Evolutionary conservation across 2,329 filamentous ascomycete genomes (phyloP), one percentile per base, ranked within the genome.

Genomic region (Claviceps capensis): DNA sequence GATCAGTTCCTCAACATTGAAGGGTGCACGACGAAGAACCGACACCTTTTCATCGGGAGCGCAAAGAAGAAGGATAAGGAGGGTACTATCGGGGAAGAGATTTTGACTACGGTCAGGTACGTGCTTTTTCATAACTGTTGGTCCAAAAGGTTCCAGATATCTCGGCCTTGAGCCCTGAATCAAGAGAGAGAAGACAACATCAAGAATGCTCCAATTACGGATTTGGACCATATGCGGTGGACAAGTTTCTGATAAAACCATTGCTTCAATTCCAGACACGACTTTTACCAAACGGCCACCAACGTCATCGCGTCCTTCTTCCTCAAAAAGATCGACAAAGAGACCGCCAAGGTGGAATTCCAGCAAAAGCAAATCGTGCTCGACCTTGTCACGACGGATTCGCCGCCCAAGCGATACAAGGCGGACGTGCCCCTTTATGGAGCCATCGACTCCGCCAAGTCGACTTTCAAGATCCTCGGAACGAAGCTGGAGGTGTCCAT

Each of bases 1-100:
- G 90, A 98, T 66, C 85, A 97, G 68, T 98, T 98, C 70, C 83
- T 98, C 83, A 93, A 87, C 69, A 91, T 98, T 54, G 82, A 86
- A 60, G 93, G 93, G 1, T 98, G 93, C 71, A 82, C 82, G 66
- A 89, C 85, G 44, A 93, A 90, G 69, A 73, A 76, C 44, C 76
- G 78, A 54, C 93, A 98, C 72, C 69, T 95, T 58, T 98, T 96
- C 62, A 77, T 97, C 37, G 86, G 86, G 4, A 85, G 77, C 58
- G 87, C 81, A 59, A 80, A 78, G 60, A 80, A 78, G 60, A 80
- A 88, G 68, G 72, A 76, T 37, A 74, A 74, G 57, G 65, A 41
- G 51, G 63, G 58, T 16, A 61, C 63, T 41, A 63, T 67, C 5
- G 79, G 76, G 1, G 88, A 95, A 69, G 88, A 95, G 69, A 74